These are phyloP conservation scores for Suillus subluteus DNA, from an alignment of 768 basidiomycete genomes.

Conservation along the genomic window DNA sequence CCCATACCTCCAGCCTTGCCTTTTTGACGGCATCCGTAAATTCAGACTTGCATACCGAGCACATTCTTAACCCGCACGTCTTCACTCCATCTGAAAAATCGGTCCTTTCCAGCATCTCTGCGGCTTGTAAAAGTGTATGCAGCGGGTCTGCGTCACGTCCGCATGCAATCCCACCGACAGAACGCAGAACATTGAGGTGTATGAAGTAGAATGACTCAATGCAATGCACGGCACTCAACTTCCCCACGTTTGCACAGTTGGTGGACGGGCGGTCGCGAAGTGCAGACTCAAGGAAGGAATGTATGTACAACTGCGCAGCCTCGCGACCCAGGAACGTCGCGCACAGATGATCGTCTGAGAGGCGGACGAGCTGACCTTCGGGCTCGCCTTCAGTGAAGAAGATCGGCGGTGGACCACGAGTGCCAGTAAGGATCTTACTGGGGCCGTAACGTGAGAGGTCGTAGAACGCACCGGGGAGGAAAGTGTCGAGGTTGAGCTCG, in stretches of 20 bases:
- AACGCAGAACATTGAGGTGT: conserved; percentile 70
- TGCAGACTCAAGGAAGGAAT: conserved; percentile 59
- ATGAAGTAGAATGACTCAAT: conserved; percentile 77
- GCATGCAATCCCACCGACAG: conserved; percentile 69
- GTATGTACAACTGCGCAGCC: conserved; percentile 60
- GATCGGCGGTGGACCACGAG: conserved; percentile 38
- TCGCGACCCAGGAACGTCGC: conserved; percentile 68
- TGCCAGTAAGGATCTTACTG: conserved; percentile 65
- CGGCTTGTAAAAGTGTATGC: conserved; percentile 67
- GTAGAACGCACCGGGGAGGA: conserved; percentile 75
- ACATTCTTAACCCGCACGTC: conserved; percentile 58
- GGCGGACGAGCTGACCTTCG: conserved; percentile 23
- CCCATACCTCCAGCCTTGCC: conserved; percentile 67
- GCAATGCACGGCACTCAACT: conserved; percentile 43
- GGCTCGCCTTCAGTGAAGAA: conserved; percentile 22
- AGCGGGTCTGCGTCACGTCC: conserved; percentile 78
- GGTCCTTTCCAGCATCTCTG: conserved; percentile 71
- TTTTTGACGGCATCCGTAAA: conserved; percentile 44
- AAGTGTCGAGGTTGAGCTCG: conserved; percentile 56
- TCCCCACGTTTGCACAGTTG: conserved; percentile 49
- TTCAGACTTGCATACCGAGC: conserved; percentile 51
- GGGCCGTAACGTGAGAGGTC: conserved; percentile 76
- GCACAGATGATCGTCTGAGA: conserved; percentile 43
- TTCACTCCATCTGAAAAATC: conserved; percentile 69
- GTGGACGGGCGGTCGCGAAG: conserved; percentile 55